Conservation (phyloP, 2,329 filamentous ascomycete species). For the Aaosphaeria arxii region DNA sequence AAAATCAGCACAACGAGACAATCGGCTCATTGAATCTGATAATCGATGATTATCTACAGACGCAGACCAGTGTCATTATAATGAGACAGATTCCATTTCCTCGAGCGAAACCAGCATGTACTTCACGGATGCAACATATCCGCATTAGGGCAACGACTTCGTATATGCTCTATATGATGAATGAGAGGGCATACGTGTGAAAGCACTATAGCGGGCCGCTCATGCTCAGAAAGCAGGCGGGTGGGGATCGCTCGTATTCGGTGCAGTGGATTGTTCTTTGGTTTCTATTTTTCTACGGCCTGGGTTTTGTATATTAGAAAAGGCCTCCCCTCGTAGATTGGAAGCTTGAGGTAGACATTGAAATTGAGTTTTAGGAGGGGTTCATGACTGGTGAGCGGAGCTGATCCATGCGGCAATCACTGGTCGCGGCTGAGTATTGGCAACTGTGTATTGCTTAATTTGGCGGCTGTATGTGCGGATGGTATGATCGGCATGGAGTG, state of each 20-base stretch:
- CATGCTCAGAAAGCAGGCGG: constrained; percentile 1
- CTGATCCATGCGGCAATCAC: constrained; percentile 9
- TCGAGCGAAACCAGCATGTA: background rate
- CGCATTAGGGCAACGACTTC: constrained; percentile 1
- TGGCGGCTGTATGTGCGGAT: constrained; percentile 10
- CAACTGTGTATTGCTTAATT: constrained; percentile 12
- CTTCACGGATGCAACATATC: constrained; percentile 4
- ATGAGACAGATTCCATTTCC: background rate
- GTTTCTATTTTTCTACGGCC: background rate
- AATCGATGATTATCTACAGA: background rate
- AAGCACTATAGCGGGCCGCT: constrained; percentile 4
- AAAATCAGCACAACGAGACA: background rate
- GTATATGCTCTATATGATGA: constrained; percentile 1
- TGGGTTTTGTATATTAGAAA: constrained; percentile 6
- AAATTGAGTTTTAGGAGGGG: background rate
- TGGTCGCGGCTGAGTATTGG: constrained; percentile 7
- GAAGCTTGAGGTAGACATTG: constrained; percentile 6
- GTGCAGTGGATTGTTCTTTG: constrained; percentile 1
- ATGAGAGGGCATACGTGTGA: constrained; percentile 4
- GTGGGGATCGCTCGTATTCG: constrained; percentile 12
- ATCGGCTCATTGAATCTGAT: background rate
- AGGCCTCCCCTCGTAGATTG: constrained; percentile 7
- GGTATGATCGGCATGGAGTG: constrained; percentile 11
- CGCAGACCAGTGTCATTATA: background rate
- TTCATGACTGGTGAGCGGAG: constrained; percentile 5